A percentile compares a stretch with the other conserved stretches of the same genome.
These are phyloP conservation scores for Scheffersomyces stambukii DNA, from an alignment of 1,139 yeast genomes.

Conservation along the genomic window DNA sequence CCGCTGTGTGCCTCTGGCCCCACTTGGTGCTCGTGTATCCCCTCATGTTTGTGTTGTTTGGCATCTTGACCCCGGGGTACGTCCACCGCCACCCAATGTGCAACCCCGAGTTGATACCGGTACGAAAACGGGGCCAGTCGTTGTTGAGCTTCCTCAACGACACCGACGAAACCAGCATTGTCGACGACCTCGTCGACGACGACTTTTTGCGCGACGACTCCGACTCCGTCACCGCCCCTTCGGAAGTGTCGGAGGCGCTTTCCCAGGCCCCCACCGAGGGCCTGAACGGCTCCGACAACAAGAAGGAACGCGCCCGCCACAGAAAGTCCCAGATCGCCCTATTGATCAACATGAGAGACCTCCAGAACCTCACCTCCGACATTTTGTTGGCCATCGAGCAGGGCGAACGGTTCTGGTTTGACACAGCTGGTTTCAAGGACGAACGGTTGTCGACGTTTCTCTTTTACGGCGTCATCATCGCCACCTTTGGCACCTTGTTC, in stretches of 20 bases:
- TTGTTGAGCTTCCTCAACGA: conserved; percentile 47
- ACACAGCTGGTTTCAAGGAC: conserved; percentile 69
- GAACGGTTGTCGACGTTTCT: conserved; percentile 64
- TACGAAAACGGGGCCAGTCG: conserved; percentile 53
- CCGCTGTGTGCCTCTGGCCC: conserved; percentile 66
- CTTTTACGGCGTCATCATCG: conserved; percentile 34
- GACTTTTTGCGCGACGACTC: conserved; percentile 11
- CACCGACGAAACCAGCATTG: conserved; percentile 36
- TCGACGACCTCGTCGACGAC: conserved; percentile 32
- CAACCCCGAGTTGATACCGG: conserved; percentile 37
- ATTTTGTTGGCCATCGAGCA: conserved; percentile 48
- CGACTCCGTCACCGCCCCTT: conserved; percentile 9
- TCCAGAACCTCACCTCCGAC: conserved; percentile 60
- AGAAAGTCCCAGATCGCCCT: conserved; percentile 40
- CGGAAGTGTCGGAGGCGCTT: conserved; percentile 8
- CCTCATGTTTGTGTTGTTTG: conserved; percentile 49
- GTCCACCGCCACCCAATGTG: conserved; percentile 64
- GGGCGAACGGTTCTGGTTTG: conserved; percentile 53
- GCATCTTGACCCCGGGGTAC: conserved; percentile 69
- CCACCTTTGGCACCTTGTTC: conserved; percentile 35
- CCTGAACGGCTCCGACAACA: conserved; percentile 4
- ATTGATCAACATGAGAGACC: conserved; percentile 53
- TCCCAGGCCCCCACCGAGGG: conserved; percentile 1
- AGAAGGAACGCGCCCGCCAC: conserved; percentile 18
- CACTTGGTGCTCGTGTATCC: conserved; percentile 66